Percentiles rank a stretch among this genome's conserved stretches.
Conservation (phyloP, 768 basidiomycete genomes). For the Baorangia bicolor region DNA sequence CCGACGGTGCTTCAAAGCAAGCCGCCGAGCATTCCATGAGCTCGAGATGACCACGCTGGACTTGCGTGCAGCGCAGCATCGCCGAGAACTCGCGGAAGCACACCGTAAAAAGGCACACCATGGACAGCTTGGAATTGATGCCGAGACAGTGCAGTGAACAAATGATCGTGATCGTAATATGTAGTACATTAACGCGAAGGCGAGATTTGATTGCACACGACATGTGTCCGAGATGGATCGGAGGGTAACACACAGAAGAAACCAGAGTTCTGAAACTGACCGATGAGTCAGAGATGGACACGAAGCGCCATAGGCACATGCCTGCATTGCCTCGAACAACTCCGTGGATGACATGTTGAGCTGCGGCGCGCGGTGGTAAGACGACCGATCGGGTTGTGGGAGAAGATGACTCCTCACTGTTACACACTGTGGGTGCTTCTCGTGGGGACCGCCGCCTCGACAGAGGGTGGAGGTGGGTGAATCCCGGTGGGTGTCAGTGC, state of each 20-base stretch:
- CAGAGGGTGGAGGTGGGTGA: conserved; percentile 60
- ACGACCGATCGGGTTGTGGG: conserved; percentile 5
- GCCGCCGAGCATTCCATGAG: conserved; percentile 57
- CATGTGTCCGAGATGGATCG: conserved; percentile 62
- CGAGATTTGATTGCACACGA: conserved; percentile 68
- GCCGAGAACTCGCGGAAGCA: conserved; percentile 54
- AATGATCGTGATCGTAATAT: conserved; percentile 28
- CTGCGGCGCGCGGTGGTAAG: conserved; percentile 36
- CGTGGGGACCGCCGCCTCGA: conserved; percentile 39
- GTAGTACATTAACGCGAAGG: conserved; percentile 31
- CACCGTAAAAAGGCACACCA: conserved; percentile 62
- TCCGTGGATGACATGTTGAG: conserved; percentile 60
- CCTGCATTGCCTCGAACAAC: conserved; percentile 74
- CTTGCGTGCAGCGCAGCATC: conserved; percentile 53
- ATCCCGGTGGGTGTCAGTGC: conserved; percentile 54
- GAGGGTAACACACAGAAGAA: conserved; percentile 71
- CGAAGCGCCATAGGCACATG: conserved; percentile 23
- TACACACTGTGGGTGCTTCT: conserved; percentile 51
- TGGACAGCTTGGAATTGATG: conserved; percentile 63
- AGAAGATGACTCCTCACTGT: conserved; percentile 39
- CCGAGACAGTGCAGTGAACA: conserved; percentile 24
- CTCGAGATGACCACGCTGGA: conserved; percentile 61
- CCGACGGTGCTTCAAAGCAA: conserved; percentile 37
- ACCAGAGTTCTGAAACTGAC: conserved; percentile 48
- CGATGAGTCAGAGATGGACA: conserved; percentile 6